Evolutionary conservation across 2,329 filamentous ascomycete genomes (phyloP).

Genomic region (Juglanconis oblonga): DNA sequence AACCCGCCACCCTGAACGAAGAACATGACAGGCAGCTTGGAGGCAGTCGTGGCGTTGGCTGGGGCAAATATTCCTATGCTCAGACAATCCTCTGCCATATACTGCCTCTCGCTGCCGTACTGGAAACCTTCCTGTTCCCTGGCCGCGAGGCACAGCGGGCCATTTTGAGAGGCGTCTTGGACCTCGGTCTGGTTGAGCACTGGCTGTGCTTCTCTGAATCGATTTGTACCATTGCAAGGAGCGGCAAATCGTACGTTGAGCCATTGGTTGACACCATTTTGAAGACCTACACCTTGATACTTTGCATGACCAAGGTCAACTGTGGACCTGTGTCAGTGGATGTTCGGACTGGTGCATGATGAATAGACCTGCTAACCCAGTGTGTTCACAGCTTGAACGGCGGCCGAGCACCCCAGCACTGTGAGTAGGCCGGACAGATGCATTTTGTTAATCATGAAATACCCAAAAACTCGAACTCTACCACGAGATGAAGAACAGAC

Average conservation of each 20-base stretch:
- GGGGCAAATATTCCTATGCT: conserved; percentile 5
- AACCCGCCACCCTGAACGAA: conserved; percentile 7
- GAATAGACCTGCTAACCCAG: not conserved
- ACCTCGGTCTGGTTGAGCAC: not conserved
- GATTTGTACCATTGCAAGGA: not conserved
- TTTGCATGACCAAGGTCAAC: conserved; percentile 7
- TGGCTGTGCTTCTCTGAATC: conserved; percentile 6
- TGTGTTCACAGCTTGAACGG: not conserved
- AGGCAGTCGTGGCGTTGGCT: not conserved
- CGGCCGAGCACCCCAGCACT: not conserved
- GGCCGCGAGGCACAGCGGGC: not conserved
- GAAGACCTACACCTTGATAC: not conserved
- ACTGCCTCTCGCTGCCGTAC: conserved; percentile 1
- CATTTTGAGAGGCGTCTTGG: conserved; percentile 5
- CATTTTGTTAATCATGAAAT: not conserved
- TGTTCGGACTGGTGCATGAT: not conserved
- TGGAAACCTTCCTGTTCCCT: conserved; percentile 8
- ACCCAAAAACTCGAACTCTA: too few species aligned
- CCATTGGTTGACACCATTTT: conserved; percentile 5
- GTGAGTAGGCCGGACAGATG: not conserved
- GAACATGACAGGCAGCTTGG: conserved; percentile 9
- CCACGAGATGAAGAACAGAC: not conserved
- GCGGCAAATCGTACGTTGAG: conserved; percentile 6
- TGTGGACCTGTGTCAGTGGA: not conserved
- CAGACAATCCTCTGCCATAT: conserved; percentile 10